Evolutionary conservation across 352 stramenopile species (phyloP), one percentile per base, ranked within the genome.

Genomic region (Globisporangium middletonii): DNA sequence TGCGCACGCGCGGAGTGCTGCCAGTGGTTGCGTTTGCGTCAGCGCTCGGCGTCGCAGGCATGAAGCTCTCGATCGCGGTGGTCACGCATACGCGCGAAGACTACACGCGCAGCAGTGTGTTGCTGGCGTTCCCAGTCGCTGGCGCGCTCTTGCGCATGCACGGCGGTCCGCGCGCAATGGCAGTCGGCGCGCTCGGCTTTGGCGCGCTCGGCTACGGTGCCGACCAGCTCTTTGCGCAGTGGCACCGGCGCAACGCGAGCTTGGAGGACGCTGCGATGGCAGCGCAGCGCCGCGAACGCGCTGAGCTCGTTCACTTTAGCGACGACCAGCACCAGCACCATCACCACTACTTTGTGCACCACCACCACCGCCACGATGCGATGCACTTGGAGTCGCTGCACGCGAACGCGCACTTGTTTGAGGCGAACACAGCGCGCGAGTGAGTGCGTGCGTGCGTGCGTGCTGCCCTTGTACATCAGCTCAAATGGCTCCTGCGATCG

Each of bases 31-130:
- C 70, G 38, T 57, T 68, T 50, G 82, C 77, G 0, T 62, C 68
- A 0, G 68, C 70, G 6, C 63, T 84, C 2, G 77, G 73, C 19
- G 78, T 87, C 44, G 63, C 74, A 37, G 77, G 72, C 43, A 83
- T 87, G 69, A 87, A 87, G 60, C 43, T 81, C 35, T 77, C 64
- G 44, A 68, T 84, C 53, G 59, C 58, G 0, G 70, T 64, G 8
- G 77, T 87, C 47, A 67, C 73, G 45, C 64, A 75, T 52, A 65
- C 61, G 41, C 77, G 77, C 16, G 67, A 79, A 46, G 77, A 87
- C 65, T 84, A 83, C 55, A 78, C 77, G 38, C 72, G 72, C 53
- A 65, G 65, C 23, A 87, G 79, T 47, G 63, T 84, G 23, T 51
- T 83, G 49, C 55, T 87, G 35, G 69, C 73, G 5, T 73, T 84